Evolutionary conservation across 768 basidiomycete species (phyloP), one percentile per base, ranked within the genome.

Genomic region (Tephrocybe rancida): DNA sequence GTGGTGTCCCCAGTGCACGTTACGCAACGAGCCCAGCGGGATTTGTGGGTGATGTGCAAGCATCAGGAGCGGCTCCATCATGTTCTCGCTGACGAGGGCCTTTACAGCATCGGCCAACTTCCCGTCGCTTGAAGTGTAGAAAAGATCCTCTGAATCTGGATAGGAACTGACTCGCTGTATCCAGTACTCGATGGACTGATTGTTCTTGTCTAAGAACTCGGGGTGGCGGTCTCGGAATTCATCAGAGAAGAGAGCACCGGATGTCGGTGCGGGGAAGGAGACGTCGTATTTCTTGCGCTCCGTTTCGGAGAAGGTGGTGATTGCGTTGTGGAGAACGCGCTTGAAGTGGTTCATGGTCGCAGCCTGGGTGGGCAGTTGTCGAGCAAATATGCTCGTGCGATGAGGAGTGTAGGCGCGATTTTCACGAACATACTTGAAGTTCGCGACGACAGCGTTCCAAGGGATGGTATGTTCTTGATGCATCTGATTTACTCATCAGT

Each of bases 391-490:
- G 18, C 46, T 43, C 18, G 48, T 58, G 6, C 7, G 10, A 21
- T n/a, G 44, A 14, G 56, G 56, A 8, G 52, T 50, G 25, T 7
- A 29, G 26, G 43, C 26, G 5, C 26, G 42, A 47, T 54, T 58
- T 11, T 52, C 42, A n/a, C 32, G 25, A 27, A 44, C 44, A 37
- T 53, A 48, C 32, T 43, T 43, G 25, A 46, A 42, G 34, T 57
- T n/a, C 9, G 45, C 58, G 7, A 70, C 59, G n/a, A 75, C 54
- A 1, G 64, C 50, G 29, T 67, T 59, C 74, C 76, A 74, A 1
- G 74, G 70, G 21, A 75, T 71, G 39, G 69, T 73, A 47, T 75
- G 74, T 27, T 69, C 65, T 65, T 74, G 74, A 49, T 75, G 73
- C 76, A 75, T 75, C 30, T 13, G 30, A 32, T 13, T 13, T 32